Evolutionary conservation across 1,139 yeast species (phyloP), one percentile per base, ranked within the genome.

Genomic region (Yamadazyma friedrichii): DNA sequence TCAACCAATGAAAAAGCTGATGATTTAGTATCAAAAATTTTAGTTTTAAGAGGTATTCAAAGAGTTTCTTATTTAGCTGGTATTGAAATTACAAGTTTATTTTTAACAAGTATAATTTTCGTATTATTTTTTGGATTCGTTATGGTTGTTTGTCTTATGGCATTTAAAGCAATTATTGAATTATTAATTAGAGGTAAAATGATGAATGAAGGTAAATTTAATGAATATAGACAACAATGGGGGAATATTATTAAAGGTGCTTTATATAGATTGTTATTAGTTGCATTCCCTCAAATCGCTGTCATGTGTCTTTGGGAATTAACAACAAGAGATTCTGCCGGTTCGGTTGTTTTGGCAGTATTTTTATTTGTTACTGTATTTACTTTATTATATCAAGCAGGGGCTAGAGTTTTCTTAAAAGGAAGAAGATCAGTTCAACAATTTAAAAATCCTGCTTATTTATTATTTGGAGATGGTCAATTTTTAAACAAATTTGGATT

Each of bases 401-500:
- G 94, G 1, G 59, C 71, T 31, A 78, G 87, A 56, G 95, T 91
- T 13, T 65, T 84, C 40, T 51, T 77, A 13, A 74, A 83, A 51
- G 98, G 97, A 20, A 70, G 82, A 47, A 76, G 76, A 50, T 89
- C 97, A 0, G 73, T 76, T 26, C 71, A 74, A 46, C 74, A 85
- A 48, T 88, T 83, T 69, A 84, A 87, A 59, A 93, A 91, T 55
- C 96, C 98, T 0, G 98, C 98, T 1, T 93, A 88, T 59, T 73
- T 91, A 48, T 72, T 93, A 47, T 93, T 78, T 59, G 96, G 98
- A 38, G 95, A 94, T 59, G 79, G 84, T 10, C 75, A 74, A 32
- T 81, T 88, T 48, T 74, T 94, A 54, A 88, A 88, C 69, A 80
- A 87, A 54, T 93, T 86, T 69, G 99, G 99, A 0, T 93, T 93